Conservation (phyloP, 2,329 filamentous ascomycete genomes). For the Colletotrichum falcatum region DNA sequence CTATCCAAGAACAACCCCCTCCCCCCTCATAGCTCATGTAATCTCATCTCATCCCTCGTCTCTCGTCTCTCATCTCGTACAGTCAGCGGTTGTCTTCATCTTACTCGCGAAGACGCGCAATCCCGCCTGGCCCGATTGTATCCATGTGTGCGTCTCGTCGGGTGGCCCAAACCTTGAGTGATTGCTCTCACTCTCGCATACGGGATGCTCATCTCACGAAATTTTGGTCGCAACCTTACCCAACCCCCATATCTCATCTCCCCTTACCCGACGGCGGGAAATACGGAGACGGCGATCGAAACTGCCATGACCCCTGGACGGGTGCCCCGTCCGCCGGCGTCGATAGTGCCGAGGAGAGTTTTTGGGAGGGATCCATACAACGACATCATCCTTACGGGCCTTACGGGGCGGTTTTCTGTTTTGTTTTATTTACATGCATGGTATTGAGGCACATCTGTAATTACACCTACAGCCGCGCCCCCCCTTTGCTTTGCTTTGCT, state of each 20-base stretch:
- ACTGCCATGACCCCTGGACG: slow-evolving; percentile 9
- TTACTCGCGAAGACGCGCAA: background rate
- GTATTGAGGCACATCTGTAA: background rate
- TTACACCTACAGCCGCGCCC: background rate
- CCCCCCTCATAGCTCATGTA: background rate
- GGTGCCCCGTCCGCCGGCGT: background rate
- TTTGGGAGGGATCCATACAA: background rate
- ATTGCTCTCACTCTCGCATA: background rate
- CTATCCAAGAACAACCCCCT: too few relatives aligned
- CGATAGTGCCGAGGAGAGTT: slow-evolving; percentile 3
- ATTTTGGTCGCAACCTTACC: background rate
- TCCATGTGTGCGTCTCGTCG: too few relatives aligned
- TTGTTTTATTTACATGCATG: background rate
- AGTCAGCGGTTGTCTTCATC: background rate
- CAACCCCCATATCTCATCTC: background rate
- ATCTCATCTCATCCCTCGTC: background rate
- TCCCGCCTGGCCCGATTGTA: too few relatives aligned
- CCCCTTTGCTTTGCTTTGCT: too few relatives aligned
- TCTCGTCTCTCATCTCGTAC: background rate
- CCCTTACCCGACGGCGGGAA: background rate
- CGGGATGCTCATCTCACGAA: background rate
- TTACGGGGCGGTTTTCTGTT: slow-evolving; percentile 10
- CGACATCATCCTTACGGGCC: slow-evolving; percentile 39
- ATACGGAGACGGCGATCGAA: background rate
- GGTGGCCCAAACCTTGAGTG: background rate